These are phyloP conservation scores for Flaveria trinervia DNA, from an alignment of 129 eudicot species.

Conservation along the genomic window DNA sequence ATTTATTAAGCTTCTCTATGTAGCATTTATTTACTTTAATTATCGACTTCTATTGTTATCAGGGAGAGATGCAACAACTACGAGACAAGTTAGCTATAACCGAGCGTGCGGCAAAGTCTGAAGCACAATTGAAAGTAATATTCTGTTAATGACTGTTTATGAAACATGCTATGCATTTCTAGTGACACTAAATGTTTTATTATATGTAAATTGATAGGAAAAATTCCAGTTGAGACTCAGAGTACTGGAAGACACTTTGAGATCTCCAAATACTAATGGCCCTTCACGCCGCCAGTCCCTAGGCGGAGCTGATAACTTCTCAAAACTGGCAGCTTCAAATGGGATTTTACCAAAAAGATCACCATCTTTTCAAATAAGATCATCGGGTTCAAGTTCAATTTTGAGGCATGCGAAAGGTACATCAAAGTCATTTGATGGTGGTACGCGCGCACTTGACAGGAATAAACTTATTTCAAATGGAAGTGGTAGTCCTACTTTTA, in stretches of 20 bases:
- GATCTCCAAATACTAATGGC: slow-evolving; percentile 66
- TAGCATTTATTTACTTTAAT: slow-evolving; percentile 1
- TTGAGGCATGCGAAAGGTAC: slow-evolving; percentile 88
- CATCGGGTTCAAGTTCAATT: slow-evolving; percentile 66
- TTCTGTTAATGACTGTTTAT: slow-evolving; percentile 4
- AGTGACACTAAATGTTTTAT: slow-evolving; percentile 10
- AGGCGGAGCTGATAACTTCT: slow-evolving; percentile 86
- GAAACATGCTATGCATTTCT: slow-evolving; percentile 9
- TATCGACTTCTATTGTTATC: slow-evolving; percentile 31
- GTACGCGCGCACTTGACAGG: slow-evolving; percentile 84
- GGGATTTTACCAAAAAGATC: slow-evolving; percentile 82
- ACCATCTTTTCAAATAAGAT: slow-evolving; percentile 76
- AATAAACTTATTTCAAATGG: slow-evolving; percentile 58
- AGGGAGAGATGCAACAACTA: slow-evolving; percentile 94
- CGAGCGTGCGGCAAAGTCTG: slow-evolving; percentile 85
- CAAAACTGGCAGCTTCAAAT: slow-evolving; percentile 62
- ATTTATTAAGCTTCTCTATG: not conserved
- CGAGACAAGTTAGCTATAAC: slow-evolving; percentile 76
- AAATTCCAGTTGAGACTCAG: slow-evolving; percentile 77
- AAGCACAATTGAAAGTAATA: slow-evolving; percentile 77
- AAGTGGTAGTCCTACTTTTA: slow-evolving; percentile 67
- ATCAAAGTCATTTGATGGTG: slow-evolving; percentile 93
- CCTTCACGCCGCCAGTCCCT: slow-evolving; percentile 79
- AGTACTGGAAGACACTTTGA: slow-evolving; percentile 84
- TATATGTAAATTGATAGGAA: slow-evolving; percentile 44